phyloP scores from a whole-genome alignment of 495 filamentous ascomycete species.

The Lophiostoma macrostomum region DNA sequence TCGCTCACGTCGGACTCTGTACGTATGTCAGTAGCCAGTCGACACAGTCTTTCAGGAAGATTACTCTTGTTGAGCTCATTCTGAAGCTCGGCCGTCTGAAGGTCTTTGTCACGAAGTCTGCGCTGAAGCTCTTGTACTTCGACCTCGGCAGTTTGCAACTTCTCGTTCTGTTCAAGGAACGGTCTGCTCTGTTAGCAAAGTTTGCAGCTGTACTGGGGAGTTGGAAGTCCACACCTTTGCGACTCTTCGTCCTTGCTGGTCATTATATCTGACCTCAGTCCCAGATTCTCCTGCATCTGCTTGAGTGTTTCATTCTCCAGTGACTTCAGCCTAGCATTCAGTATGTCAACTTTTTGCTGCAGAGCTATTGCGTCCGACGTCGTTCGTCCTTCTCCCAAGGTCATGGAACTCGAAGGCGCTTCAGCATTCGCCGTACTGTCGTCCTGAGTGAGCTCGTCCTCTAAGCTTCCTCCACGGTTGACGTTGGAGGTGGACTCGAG shows the following conservation, averaged over 20 bases:
- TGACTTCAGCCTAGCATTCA: conserved; percentile 23
- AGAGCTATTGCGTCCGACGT: conserved; percentile 31
- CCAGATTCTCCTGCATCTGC: conserved; percentile 38
- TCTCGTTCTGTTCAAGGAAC: conserved; percentile 32
- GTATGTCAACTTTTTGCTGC: conserved; percentile 35
- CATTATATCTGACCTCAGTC: conserved; percentile 32
- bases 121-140: conserved; percentile 26
- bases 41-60: background rate
- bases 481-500: conserved; percentile 39
- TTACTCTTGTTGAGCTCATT: conserved; percentile 49
- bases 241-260: conserved; percentile 24
- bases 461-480: conserved; percentile 22
- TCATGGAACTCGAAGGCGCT: conserved; percentile 14
- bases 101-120: conserved; percentile 27
- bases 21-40: conserved; percentile 5
- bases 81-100: conserved; percentile 37
- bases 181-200: conserved; percentile 18
- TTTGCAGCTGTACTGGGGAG: background rate
- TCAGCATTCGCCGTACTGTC: conserved; percentile 16
- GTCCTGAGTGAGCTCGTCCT: conserved; percentile 28
- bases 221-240: conserved; percentile 13
- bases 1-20: conserved; percentile 23
- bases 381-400: background rate
- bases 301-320: conserved; percentile 39
- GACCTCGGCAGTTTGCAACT: conserved; percentile 37